Percentiles rank a stretch among this genome's conserved stretches.
phyloP scores from a whole-genome alignment of 163 green algal genomes.

The Scenedesmus sp. region DNA sequence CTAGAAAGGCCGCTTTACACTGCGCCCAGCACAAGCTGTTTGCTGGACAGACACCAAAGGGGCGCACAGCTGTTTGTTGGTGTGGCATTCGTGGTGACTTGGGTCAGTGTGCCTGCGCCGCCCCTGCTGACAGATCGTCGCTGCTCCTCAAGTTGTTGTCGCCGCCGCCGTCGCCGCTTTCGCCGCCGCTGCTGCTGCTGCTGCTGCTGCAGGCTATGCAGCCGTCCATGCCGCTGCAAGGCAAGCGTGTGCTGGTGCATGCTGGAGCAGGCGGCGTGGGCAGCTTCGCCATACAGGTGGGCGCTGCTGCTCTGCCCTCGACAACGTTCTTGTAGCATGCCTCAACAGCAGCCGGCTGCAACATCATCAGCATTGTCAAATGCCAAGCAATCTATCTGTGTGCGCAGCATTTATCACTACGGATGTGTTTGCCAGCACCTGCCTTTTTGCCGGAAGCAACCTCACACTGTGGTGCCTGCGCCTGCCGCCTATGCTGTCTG shows the following conservation, averaged over 20 bases:
- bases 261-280: slow-evolving; percentile 69
- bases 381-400: too few species aligned
- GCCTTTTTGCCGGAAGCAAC: too few species aligned
- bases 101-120: background rate
- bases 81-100: background rate
- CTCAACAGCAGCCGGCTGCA: too few species aligned
- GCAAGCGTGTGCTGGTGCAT: slow-evolving; percentile 73
- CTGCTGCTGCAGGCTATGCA: slow-evolving; percentile 50
- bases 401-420: too few species aligned
- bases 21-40: background rate
- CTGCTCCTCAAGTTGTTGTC: background rate
- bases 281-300: slow-evolving; percentile 67
- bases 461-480: background rate
- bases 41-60: too few species aligned
- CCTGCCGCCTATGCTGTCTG: background rate
- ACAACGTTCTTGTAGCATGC: too few species aligned
- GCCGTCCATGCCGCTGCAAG: slow-evolving; percentile 59
- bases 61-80: too few species aligned
- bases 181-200: background rate
- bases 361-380: too few species aligned
- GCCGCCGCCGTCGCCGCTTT: background rate
- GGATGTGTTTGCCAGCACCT: too few species aligned
- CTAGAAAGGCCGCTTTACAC: background rate
- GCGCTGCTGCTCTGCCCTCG: background rate
- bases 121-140: background rate